Base-by-base conservation (phyloP, 495 filamentous ascomycete species). In the Bacidia rubella region DNA sequence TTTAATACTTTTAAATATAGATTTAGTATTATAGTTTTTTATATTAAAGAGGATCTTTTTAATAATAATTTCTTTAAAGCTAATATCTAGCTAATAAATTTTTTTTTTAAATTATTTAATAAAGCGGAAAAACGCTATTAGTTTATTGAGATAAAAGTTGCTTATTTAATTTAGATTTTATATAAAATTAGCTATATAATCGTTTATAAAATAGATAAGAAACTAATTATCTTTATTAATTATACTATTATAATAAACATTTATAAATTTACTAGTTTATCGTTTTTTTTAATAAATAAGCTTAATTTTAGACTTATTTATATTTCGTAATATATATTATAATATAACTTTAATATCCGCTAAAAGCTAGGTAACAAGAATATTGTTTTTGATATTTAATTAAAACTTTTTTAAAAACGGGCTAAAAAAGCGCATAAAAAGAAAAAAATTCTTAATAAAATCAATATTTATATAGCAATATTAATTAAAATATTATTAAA, bases 231-330 rank as follows among this genome's bases (percentile, higher is more conserved):
- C 27, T 32, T 27, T 29, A 32, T 26, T 27, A 4, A 29, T 49
- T 32, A 49, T 49, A 26, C 15, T 32, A 17, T 38, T 4, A 49
- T 49, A 32, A 7, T 49, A 2, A 21, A 5, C 35, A 49, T 35
- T 35, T n/a, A 12, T 20, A 65, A 39, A 60, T 66, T 53, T 53
- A 60, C 0, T 15, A 49, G 43, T 45, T 1, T 50, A 25, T 15
- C 24, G 11, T 49, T 2, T 10, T 26, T 27, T 49, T 49, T 11
- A 10, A 11, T 15, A 11, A 27, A 10, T 10, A 26, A 26, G 15
- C 24, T 49, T 9, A 49, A 49, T 49, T 49, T 49, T 2, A 20
- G 12, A 10, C 24, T 27, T 26, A 49, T 49, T 20, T 49, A 32
- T 32, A 32, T 15, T 12, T 11, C 5, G 2, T 27, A 49, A n/a